Conservation (phyloP, 495 filamentous ascomycete genomes). For the Sphaerosporella brunnea region DNA sequence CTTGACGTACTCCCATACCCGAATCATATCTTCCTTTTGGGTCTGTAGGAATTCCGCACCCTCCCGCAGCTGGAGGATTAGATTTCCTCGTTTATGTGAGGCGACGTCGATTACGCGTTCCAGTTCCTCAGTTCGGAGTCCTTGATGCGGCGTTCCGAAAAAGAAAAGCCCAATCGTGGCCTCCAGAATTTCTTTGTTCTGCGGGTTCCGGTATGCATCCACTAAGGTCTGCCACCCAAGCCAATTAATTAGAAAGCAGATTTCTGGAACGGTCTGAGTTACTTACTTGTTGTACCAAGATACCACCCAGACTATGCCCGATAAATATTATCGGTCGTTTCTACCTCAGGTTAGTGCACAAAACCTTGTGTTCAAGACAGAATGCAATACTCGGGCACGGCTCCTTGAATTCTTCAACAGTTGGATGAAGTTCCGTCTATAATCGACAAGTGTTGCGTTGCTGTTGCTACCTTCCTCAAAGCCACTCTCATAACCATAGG, state of each 20-base stretch:
- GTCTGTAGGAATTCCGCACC: conserved; percentile 7
- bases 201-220: conserved; percentile 6
- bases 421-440: conserved; percentile 21
- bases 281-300: conserved; percentile 26
- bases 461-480: conserved; percentile 13
- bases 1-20: conserved; percentile 7
- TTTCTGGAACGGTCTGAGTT: neutral
- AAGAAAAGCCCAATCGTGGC: conserved; percentile 16
- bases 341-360: conserved; percentile 1
- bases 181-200: conserved; percentile 4
- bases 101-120: conserved; percentile 7
- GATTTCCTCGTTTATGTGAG: neutral
- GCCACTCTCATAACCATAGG: conserved; percentile 27
- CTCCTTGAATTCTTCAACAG: conserved; percentile 16
- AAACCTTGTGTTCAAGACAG: neutral
- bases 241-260: neutral
- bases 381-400: conserved; percentile 9
- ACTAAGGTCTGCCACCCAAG: neutral
- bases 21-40: conserved; percentile 3
- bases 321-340: conserved; percentile 26
- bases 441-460: conserved; percentile 16
- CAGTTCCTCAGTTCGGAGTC: conserved; percentile 12
- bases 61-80: conserved; percentile 1
- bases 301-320: conserved; percentile 26
- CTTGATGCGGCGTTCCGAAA: conserved; percentile 22